phyloP scores from a whole-genome alignment of 108 stramenopile genomes.

The Cyclotella choctawhatcheeana region DNA sequence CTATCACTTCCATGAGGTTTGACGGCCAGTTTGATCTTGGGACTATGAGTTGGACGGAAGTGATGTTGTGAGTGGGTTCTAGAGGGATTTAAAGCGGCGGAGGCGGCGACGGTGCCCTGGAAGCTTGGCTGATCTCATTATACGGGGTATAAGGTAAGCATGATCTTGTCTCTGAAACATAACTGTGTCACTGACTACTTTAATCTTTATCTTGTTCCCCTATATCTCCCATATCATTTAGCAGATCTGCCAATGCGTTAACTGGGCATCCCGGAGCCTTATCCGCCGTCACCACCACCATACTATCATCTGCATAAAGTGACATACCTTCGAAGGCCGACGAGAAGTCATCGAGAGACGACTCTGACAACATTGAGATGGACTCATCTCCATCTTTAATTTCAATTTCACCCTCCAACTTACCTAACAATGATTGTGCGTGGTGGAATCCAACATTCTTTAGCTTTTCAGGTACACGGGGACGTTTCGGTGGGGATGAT shows the following conservation, averaged over 20 bases:
- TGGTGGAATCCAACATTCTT: background rate
- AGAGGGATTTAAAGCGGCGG: background rate
- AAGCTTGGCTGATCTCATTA: too few species aligned
- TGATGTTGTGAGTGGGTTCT: background rate
- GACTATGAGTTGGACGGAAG: background rate
- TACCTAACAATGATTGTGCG: background rate
- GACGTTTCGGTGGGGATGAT: too few species aligned
- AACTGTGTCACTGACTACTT: too few species aligned
- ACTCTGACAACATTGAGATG: background rate
- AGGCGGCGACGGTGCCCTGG: too few species aligned
- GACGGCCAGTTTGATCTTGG: background rate
- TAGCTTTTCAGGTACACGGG: background rate
- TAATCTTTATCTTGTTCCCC: too few species aligned
- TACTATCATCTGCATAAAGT: background rate
- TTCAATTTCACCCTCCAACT: background rate
- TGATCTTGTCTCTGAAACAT: too few species aligned
- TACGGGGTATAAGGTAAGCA: too few species aligned
- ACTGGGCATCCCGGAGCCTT: background rate
- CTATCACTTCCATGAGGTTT: slow-evolving; percentile 8
- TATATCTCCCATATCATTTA: too few species aligned
- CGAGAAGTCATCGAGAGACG: background rate
- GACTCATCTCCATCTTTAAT: background rate
- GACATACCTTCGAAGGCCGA: background rate
- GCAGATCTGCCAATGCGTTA: too few species aligned
- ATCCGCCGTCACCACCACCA: background rate